These are phyloP conservation scores for Acidomyces sp. DNA, from an alignment of 495 filamentous ascomycete species.

Conservation along the genomic window DNA sequence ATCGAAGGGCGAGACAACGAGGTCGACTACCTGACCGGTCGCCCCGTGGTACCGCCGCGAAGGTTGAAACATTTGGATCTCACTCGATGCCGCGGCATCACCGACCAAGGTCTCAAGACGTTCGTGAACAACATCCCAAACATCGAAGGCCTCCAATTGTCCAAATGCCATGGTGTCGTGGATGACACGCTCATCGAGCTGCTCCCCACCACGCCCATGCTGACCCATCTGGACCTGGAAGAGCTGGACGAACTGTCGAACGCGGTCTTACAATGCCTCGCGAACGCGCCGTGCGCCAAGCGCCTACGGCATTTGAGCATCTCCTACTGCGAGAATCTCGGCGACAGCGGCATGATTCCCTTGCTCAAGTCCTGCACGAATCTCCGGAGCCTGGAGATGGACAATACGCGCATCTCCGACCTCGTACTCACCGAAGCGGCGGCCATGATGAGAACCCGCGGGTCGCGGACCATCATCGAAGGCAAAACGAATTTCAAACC, in stretches of 20 bases:
- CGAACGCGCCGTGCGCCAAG: conserved; percentile 57
- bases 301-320: conserved; percentile 68
- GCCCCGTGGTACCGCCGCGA: conserved; percentile 64
- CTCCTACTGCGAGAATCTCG: conserved; percentile 75
- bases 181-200: conserved; percentile 62
- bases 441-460: conserved; percentile 53
- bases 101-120: conserved; percentile 51
- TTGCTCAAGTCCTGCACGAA: conserved; percentile 61
- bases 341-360: conserved; percentile 73
- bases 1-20: conserved; percentile 60
- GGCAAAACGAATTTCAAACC: conserved; percentile 32
- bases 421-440: conserved; percentile 80
- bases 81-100: conserved; percentile 60
- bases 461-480: conserved; percentile 31
- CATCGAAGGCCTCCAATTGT: conserved; percentile 69
- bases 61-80: conserved; percentile 75
- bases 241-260: conserved; percentile 72
- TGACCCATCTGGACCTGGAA: conserved; percentile 84
- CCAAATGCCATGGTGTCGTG: conserved; percentile 53
- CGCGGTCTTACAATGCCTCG: conserved; percentile 52
- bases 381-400: conserved; percentile 66
- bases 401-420: conserved; percentile 86
- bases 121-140: conserved; percentile 64
- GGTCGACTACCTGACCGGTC: conserved; percentile 62
- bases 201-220: conserved; percentile 55